phyloP scores from a whole-genome alignment of 2,329 filamentous ascomycete species.

The Cryphonectria nitschkei region DNA sequence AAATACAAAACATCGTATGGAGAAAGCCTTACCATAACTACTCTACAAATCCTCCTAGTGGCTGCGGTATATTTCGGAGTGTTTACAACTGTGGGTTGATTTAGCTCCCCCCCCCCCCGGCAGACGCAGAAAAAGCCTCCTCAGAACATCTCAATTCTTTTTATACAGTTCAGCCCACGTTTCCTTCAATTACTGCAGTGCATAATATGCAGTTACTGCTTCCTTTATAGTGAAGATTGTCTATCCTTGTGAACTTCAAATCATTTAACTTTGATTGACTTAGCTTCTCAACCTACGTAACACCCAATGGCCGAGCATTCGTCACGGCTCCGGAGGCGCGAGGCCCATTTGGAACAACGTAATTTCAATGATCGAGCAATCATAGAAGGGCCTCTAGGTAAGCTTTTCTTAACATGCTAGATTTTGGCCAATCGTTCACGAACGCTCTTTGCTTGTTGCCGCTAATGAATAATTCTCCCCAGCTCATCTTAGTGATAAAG shows the following conservation, averaged over 20 bases:
- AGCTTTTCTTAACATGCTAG: not conserved
- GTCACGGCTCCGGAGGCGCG: not conserved
- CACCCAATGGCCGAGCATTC: not conserved
- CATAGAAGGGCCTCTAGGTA: slow-evolving; percentile 27
- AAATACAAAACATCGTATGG: not conserved
- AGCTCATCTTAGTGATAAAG: slow-evolving; percentile 45
- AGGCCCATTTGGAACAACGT: slow-evolving; percentile 15
- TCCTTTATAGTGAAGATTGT: not conserved
- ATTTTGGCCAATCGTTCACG: not conserved
- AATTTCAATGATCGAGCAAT: slow-evolving; percentile 20
- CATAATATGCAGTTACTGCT: not conserved
- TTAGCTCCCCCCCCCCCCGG: no score
- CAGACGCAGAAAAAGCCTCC: not conserved
- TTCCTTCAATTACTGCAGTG: not conserved
- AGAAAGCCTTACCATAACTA: not conserved
- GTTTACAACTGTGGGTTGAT: not conserved
- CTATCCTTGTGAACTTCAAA: not conserved
- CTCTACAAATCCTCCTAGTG: not conserved
- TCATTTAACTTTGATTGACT: not conserved
- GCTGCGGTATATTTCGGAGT: not conserved
- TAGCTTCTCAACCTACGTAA: not conserved
- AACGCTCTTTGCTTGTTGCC: not conserved
- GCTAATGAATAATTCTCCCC: slow-evolving; percentile 28
- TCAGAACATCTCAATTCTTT: not conserved
- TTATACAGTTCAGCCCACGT: not conserved